phyloP scores from a whole-genome alignment of 257 asterid genomes.

The Prunella vulgaris region DNA sequence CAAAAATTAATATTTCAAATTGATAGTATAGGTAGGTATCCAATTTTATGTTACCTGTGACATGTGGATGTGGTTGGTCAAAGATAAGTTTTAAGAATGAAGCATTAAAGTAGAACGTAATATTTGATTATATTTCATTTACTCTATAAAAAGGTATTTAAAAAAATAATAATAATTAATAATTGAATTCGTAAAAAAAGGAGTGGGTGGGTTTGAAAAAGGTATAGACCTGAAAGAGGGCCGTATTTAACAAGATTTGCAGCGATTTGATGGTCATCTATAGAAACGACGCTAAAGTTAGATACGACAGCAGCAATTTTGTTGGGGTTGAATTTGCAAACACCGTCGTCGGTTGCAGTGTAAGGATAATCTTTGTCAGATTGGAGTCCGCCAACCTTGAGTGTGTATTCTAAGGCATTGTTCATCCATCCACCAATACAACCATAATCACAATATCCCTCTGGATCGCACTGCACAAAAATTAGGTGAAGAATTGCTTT shows the following conservation, averaged over 20 bases:
- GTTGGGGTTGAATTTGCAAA: slow-evolving; percentile 57
- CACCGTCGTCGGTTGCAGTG: slow-evolving; percentile 59
- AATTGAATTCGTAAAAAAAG: too few relatives aligned
- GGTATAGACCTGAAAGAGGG: slow-evolving; percentile 73
- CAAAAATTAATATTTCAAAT: too few relatives aligned
- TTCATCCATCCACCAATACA: slow-evolving; percentile 88
- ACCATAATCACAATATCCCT: slow-evolving; percentile 70
- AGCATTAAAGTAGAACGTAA: too few relatives aligned
- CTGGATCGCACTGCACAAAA: slow-evolving; percentile 67
- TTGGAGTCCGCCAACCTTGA: slow-evolving; percentile 72
- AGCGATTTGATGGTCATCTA: slow-evolving; percentile 77
- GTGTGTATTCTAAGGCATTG: slow-evolving; percentile 77
- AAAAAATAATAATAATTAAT: too few relatives aligned
- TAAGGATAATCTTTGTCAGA: slow-evolving; percentile 76
- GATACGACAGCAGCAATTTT: slow-evolving; percentile 64
- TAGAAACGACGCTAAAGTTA: slow-evolving; percentile 72
- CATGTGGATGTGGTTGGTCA: too few relatives aligned
- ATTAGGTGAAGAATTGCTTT: neutral
- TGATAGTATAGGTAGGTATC: too few relatives aligned
- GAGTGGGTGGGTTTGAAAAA: neutral
- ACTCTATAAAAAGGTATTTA: too few relatives aligned
- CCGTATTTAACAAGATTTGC: slow-evolving; percentile 82
- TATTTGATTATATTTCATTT: too few relatives aligned
- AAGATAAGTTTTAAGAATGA: too few relatives aligned
- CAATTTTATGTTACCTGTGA: too few relatives aligned